A percentile compares a stretch with the other conserved stretches of the same genome.
These are phyloP conservation scores for Rosa persica DNA, from an alignment of 306 rosid species.

Conservation along the genomic window DNA sequence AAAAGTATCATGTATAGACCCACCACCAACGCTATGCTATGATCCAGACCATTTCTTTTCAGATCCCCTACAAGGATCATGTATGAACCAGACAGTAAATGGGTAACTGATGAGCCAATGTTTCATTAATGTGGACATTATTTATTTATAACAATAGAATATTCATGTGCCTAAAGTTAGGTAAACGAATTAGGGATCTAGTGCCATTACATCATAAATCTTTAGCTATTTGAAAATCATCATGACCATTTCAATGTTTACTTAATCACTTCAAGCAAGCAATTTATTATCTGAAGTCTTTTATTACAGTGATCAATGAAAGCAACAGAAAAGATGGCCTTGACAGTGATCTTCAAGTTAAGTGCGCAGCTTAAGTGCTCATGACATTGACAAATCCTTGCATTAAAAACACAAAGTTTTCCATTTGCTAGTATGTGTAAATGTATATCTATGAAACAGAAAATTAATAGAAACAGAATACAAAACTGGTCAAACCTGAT, in stretches of 20 bases:
- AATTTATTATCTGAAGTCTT: too few relatives aligned
- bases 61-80: not conserved
- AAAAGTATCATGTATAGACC: not conserved
- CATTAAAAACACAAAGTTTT: not conserved
- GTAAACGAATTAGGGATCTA: not conserved
- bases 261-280: not conserved
- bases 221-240: not conserved
- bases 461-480: not conserved
- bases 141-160: not conserved
- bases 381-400: not conserved
- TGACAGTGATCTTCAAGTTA: not conserved
- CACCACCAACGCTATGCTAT: not conserved
- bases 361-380: not conserved
- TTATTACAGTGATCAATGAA: not conserved
- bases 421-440: not conserved
- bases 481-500: slow-evolving; percentile 49
- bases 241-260: not conserved
- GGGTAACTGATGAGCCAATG: not conserved
- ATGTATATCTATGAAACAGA: not conserved
- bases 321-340: not conserved
- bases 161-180: not conserved
- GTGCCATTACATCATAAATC: not conserved
- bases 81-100: not conserved
- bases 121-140: not conserved
- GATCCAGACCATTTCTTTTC: not conserved